phyloP scores from a whole-genome alignment of 768 basidiomycete genomes.

The Dendrothele bispora region DNA sequence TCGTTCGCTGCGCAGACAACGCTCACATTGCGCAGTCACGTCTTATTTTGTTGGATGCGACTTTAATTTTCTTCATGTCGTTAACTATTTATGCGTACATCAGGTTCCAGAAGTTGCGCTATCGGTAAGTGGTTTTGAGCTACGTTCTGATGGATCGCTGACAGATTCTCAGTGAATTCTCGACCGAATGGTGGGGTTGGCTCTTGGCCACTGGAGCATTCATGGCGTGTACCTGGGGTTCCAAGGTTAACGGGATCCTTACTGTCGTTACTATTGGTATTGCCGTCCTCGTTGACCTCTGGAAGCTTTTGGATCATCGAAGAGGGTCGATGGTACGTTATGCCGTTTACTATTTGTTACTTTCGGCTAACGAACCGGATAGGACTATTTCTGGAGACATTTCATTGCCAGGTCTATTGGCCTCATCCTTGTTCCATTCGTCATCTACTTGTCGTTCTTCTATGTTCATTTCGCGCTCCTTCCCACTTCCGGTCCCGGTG shows the following conservation, averaged over 20 bases:
- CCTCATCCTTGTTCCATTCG: slow-evolving; percentile 84
- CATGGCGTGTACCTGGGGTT: slow-evolving; percentile 95
- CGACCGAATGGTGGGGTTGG: slow-evolving; percentile 94
- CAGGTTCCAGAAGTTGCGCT: slow-evolving; percentile 92
- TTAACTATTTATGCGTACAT: slow-evolving; percentile 92
- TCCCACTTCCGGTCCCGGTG: slow-evolving; percentile 87
- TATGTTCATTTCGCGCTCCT: slow-evolving; percentile 92
- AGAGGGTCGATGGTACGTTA: slow-evolving; percentile 68
- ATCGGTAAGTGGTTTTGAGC: slow-evolving; percentile 52
- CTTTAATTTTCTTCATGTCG: slow-evolving; percentile 93
- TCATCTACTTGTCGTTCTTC: slow-evolving; percentile 94
- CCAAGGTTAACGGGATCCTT: slow-evolving; percentile 96
- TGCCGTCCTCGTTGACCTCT: slow-evolving; percentile 91
- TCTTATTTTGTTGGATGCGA: slow-evolving; percentile 92
- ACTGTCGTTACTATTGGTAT: slow-evolving; percentile 87
- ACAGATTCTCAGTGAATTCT: slow-evolving; percentile 66
- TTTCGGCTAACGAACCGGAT: neutral
- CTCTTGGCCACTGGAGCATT: slow-evolving; percentile 84
- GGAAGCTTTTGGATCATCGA: slow-evolving; percentile 87
- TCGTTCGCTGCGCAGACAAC: slow-evolving; percentile 61
- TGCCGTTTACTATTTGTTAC: neutral
- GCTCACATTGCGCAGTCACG: slow-evolving; percentile 96
- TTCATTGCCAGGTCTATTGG: slow-evolving; percentile 84
- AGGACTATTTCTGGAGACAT: slow-evolving; percentile 91
- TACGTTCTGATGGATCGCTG: slow-evolving; percentile 2